Evolutionary conservation across 768 basidiomycete genomes (phyloP), one percentile per base, ranked within the genome.

Genomic region (Leccinum barrowsii): DNA sequence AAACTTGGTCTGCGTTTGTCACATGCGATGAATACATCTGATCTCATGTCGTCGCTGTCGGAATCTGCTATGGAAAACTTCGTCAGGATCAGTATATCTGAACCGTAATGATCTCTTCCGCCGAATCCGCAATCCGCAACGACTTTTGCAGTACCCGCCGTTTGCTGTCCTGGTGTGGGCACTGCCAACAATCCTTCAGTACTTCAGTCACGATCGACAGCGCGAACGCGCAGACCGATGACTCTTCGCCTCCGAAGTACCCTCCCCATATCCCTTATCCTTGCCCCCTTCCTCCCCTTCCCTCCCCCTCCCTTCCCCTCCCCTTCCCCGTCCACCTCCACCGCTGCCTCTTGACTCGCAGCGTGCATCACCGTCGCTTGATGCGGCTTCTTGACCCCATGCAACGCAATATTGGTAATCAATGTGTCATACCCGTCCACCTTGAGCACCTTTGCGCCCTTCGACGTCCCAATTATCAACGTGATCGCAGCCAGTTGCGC

Each of bases 401-500:
- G 97, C 63, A 98, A 76, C 6, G 96, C 96, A n/a, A 95, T 97
- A 75, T 99, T 98, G 24, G 97, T 98, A 67, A 98, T 94, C 61
- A 99, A 76, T 3, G 96, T 98, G 68, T 98, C 97, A 69, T 97
- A 98, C 72, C 96, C 96, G 67, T 99, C 97, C 52, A 82, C 82
- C 35, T 88, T 89, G 69, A 98, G 98, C n/a, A 95, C 94, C 61
- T 87, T 80, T 32, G 93, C 89, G 12, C 89, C 85, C 56, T 93
- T 91, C 42, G 98, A 76, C 6, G 94, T 92, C 51, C 90, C 89
- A 58, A 98, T 97, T 64, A 99, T 90, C 19, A 95, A 82, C 7
- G 94, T 92, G 70, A 99, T 98, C 22, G 96, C 94, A 67, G 96
- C 93, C 11, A 99, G 77, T 73, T 99, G 97, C 6, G 94, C 93